These are phyloP conservation scores for Fusarium irregulare DNA, from an alignment of 2,329 filamentous ascomycete species.

Conservation along the genomic window DNA sequence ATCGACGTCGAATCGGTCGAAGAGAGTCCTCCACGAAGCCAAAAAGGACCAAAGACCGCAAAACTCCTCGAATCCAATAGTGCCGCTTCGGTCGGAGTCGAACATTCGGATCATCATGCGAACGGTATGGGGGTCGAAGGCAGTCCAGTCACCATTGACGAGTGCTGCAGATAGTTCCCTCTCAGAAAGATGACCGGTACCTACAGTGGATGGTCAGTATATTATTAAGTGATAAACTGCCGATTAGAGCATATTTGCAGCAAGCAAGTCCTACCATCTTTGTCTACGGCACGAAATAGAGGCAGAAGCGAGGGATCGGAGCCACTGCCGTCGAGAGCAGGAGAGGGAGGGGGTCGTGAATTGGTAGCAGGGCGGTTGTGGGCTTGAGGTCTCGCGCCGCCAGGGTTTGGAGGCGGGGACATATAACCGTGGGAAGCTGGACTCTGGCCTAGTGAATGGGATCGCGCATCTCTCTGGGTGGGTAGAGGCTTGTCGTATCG, in stretches of 20 bases:
- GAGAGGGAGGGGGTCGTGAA: slow-evolving; percentile 74
- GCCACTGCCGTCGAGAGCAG: slow-evolving; percentile 63
- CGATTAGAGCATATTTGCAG: not conserved
- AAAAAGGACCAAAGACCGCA: slow-evolving; percentile 97
- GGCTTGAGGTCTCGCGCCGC: slow-evolving; percentile 55
- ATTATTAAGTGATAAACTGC: not conserved
- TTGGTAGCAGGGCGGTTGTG: slow-evolving; percentile 65
- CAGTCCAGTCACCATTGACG: slow-evolving; percentile 95
- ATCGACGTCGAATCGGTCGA: slow-evolving; percentile 94
- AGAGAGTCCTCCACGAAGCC: slow-evolving; percentile 91
- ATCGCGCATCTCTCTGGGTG: slow-evolving; percentile 44
- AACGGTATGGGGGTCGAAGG: slow-evolving; percentile 93
- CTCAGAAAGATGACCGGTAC: slow-evolving; percentile 85
- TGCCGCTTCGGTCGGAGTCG: slow-evolving; percentile 87
- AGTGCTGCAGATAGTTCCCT: slow-evolving; percentile 88
- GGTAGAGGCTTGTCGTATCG: slow-evolving; percentile 64
- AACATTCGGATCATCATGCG: slow-evolving; percentile 99
- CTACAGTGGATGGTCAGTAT: slow-evolving; percentile 52
- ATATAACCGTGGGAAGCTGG: slow-evolving; percentile 57
- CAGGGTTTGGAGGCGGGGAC: slow-evolving; percentile 62
- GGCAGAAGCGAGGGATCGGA: slow-evolving; percentile 73
- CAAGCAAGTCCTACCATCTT: slow-evolving; percentile 69
- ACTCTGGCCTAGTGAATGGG: slow-evolving; percentile 41
- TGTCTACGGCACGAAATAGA: slow-evolving; percentile 92
- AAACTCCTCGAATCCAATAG: slow-evolving; percentile 95